These are phyloP conservation scores for Capronia americana DNA, from an alignment of 2,329 filamentous ascomycete genomes.

Conservation along the genomic window DNA sequence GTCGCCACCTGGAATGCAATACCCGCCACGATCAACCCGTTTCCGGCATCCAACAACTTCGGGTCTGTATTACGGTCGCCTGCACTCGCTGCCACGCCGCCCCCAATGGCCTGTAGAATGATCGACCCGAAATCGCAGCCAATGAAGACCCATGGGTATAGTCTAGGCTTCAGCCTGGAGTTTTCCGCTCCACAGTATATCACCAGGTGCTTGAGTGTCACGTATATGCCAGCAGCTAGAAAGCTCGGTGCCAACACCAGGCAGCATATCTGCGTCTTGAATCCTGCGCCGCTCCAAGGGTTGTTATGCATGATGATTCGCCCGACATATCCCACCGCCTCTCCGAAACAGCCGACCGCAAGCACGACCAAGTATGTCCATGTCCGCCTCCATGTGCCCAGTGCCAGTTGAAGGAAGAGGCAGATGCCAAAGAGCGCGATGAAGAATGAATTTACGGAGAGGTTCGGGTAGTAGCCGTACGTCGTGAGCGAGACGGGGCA, in stretches of 20 bases:
- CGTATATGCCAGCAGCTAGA: conserved; percentile 61
- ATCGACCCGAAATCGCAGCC: conserved; percentile 64
- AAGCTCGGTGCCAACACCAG: conserved; percentile 65
- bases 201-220: conserved; percentile 64
- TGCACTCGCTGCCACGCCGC: conserved; percentile 60
- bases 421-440: conserved; percentile 59
- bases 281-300: conserved; percentile 60
- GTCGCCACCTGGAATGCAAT: conserved; percentile 64
- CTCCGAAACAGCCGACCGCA: conserved; percentile 56
- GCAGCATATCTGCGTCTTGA: conserved; percentile 58
- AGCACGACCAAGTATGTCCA: conserved; percentile 62
- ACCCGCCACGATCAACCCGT: conserved; percentile 65
- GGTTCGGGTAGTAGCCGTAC: conserved; percentile 61
- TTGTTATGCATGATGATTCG: conserved; percentile 62
- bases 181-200: conserved; percentile 59
- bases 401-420: conserved; percentile 55
- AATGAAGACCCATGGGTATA: conserved; percentile 67
- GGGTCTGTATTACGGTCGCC: conserved; percentile 42
- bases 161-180: conserved; percentile 55
- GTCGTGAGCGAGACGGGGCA: conserved; percentile 57
- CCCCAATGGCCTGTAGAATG: conserved; percentile 64
- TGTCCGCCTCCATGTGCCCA: conserved; percentile 60
- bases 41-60: conserved; percentile 54
- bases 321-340: conserved; percentile 63
- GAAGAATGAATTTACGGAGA: conserved; percentile 62